These are phyloP conservation scores for Penicillium cinerascens DNA, from an alignment of 495 filamentous ascomycete species.

Conservation along the genomic window DNA sequence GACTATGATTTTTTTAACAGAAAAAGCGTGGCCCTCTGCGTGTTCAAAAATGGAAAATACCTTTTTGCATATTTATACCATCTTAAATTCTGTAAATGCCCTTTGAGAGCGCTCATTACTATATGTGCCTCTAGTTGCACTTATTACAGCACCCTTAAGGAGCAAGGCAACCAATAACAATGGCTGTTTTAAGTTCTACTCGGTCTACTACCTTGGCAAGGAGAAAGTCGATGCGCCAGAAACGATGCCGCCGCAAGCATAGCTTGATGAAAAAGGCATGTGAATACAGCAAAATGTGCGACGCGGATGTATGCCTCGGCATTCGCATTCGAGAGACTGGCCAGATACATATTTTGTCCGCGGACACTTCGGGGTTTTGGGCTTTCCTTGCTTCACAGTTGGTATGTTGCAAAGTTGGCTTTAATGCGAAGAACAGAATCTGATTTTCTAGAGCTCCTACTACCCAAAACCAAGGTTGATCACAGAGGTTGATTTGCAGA, in stretches of 20 bases:
- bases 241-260: conserved; percentile 12
- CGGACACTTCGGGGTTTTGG: conserved; percentile 21
- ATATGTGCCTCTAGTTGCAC: too few relatives aligned
- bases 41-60: too few relatives aligned
- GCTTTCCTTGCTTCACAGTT: conserved; percentile 17
- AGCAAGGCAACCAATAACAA: too few relatives aligned
- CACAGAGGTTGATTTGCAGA: conserved; percentile 5
- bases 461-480: conserved; percentile 6
- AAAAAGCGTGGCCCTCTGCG: too few relatives aligned
- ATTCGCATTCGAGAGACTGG: conserved; percentile 20
- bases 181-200: too few relatives aligned
- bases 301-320: conserved; percentile 16
- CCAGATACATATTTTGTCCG: conserved; percentile 16
- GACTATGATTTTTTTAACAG: too few relatives aligned
- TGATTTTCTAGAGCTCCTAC: conserved; percentile 8
- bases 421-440: not conserved
- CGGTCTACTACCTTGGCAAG: not conserved
- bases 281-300: conserved; percentile 7
- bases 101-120: too few relatives aligned
- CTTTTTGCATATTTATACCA: too few relatives aligned
- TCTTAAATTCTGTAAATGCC: too few relatives aligned
- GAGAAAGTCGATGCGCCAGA: conserved; percentile 4
- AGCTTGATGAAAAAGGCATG: conserved; percentile 14
- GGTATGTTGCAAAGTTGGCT: conserved; percentile 9
- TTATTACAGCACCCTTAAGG: too few relatives aligned